phyloP scores from a whole-genome alignment of 257 asterid genomes.

The Ocimum tenuiflorum region DNA sequence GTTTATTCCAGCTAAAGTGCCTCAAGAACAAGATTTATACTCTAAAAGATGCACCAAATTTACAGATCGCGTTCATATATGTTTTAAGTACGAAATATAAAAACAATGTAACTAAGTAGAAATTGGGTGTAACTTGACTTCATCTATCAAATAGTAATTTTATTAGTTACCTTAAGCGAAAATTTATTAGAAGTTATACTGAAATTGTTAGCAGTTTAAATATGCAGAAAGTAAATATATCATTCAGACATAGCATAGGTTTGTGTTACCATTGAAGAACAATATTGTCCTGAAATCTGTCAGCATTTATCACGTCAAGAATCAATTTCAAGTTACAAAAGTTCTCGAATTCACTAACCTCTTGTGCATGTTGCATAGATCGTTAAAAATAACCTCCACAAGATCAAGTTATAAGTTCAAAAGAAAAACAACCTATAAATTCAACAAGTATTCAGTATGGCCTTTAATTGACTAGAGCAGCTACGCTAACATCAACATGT shows the following conservation, averaged over 20 bases:
- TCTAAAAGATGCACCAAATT: neutral
- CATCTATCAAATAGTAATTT: too few relatives aligned
- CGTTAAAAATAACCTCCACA: neutral
- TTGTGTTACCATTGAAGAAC: neutral
- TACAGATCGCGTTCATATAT: neutral
- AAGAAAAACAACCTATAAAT: constrained; percentile 37
- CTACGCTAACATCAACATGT: constrained; percentile 40
- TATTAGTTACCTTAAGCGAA: too few relatives aligned
- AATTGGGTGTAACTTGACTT: neutral
- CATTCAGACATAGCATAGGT: too few relatives aligned
- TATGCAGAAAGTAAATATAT: too few relatives aligned
- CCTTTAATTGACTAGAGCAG: constrained; percentile 27
- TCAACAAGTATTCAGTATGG: constrained; percentile 20
- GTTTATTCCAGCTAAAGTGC: neutral
- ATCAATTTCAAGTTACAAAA: constrained; percentile 1
- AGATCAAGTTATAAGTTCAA: constrained; percentile 6
- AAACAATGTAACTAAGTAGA: neutral
- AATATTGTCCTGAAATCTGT: neutral
- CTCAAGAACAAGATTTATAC: neutral
- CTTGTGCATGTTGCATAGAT: neutral
- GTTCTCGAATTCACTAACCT: neutral
- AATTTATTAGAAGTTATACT: too few relatives aligned
- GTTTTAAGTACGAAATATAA: neutral
- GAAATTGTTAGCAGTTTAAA: too few relatives aligned
- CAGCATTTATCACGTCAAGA: neutral